Base-by-base conservation (phyloP, 1,284 basidiomycete genomes). In the Marasmius oreades region DNA sequence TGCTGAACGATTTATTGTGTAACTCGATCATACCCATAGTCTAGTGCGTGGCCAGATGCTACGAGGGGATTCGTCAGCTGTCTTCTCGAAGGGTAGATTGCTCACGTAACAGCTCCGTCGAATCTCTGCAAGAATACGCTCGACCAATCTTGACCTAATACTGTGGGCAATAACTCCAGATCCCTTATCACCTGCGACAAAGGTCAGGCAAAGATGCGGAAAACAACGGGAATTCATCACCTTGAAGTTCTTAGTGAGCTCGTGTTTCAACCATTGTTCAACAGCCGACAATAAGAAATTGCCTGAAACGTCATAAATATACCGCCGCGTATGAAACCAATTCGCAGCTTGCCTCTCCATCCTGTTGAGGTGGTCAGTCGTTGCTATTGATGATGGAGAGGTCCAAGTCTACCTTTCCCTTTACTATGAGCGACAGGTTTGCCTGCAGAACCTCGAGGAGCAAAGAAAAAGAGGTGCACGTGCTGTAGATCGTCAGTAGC, bases 391-490 rank as follows among this genome's bases (percentile, higher is more conserved):
- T 18, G 16, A 64, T 37, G 23, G 26, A 43, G 34, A 55, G 23
- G 10, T 20, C 10, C 5, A 34, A 24, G 53, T 12, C 39, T 59
- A 86, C 90, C 95, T 84, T 93, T 95, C 55, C 93, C 93, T 68
- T 90, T 93, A 14, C 92, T 80, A 70, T 95, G 93, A 5, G 92
- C 92, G 1, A 98, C 95, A 0, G 95, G 95, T 64, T 88, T 88
- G 26, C 96, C 96, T 2, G 95, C 93, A 0, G 94, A 93, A 3
- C 96, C 96, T 64, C 93, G 81, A 28, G 94, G 91, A 0, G 93
- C 93, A 66, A 98, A 98, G 75, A 97, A 96, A 76, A 99, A 99
- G n/a, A 98, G 65, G 70, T 98, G 96, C 11, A 99, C 93, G 69
- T 99, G 97, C 0, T 50, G 26, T 14, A 26, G 18, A 31, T 31